phyloP scores from a whole-genome alignment of 164 flowering plant genomes.

The Euptelea pleiosperma region DNA sequence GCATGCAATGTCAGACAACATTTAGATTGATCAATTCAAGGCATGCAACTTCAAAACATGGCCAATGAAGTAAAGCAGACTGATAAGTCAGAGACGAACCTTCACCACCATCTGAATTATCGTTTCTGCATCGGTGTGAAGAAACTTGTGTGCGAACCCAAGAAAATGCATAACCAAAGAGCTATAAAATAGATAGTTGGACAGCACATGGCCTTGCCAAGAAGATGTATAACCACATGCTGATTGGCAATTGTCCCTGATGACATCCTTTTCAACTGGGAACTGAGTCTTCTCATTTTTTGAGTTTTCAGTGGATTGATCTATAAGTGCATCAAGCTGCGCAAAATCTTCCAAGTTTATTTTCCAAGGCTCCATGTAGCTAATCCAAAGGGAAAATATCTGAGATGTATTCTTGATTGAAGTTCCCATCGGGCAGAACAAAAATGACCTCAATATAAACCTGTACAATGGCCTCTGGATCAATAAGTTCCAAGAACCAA shows the following conservation, averaged over 20 bases:
- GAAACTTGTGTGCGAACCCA: slow-evolving; percentile 90
- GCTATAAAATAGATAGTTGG: slow-evolving; percentile 75
- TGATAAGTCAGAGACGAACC: slow-evolving; percentile 39
- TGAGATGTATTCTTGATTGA: slow-evolving; percentile 67
- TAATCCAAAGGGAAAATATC: slow-evolving; percentile 64
- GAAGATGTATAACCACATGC: slow-evolving; percentile 41
- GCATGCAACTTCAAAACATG: not conserved
- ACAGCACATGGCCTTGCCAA: slow-evolving; percentile 69
- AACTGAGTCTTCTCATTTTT: slow-evolving; percentile 23
- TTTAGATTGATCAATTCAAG: not conserved
- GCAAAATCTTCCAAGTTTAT: slow-evolving; percentile 47
- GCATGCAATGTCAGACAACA: not conserved
- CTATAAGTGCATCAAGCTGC: slow-evolving; percentile 41
- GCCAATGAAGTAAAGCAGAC: not conserved
- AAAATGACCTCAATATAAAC: slow-evolving; percentile 69
- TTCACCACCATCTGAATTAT: slow-evolving; percentile 68
- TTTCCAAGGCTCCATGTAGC: slow-evolving; percentile 76
- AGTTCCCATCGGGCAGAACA: slow-evolving; percentile 63
- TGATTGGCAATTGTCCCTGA: not conserved
- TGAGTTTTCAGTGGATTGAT: slow-evolving; percentile 14
- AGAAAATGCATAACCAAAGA: slow-evolving; percentile 84
- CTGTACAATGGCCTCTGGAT: slow-evolving; percentile 81
- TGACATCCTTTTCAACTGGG: not conserved
- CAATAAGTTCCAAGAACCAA: slow-evolving; percentile 51
- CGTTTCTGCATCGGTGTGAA: slow-evolving; percentile 55